Evolutionary conservation across 495 filamentous ascomycete species (phyloP).

Genomic region (Tuber microsphaerosporum): DNA sequence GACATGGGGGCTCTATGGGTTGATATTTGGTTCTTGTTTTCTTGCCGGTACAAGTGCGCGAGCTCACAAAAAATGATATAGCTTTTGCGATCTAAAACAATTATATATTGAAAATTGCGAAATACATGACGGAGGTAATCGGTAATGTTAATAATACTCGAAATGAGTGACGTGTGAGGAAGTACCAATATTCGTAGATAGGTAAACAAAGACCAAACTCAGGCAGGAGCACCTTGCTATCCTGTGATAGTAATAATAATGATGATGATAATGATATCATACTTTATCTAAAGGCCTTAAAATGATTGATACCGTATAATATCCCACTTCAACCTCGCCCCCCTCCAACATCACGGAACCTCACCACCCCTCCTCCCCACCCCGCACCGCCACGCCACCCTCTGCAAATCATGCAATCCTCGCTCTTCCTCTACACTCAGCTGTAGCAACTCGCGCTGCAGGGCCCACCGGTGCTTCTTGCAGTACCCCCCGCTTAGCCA

Average conservation of each 20-base stretch:
- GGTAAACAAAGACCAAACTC: not conserved
- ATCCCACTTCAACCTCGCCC: not conserved
- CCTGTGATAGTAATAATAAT: not conserved
- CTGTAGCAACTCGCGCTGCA: not conserved
- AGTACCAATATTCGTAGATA: not conserved
- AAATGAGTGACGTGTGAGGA: not conserved
- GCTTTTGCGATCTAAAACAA: not conserved
- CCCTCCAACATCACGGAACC: too few relatives aligned
- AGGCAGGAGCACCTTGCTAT: not conserved
- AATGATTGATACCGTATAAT: not conserved
- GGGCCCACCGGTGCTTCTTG: not conserved
- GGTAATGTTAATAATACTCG: not conserved
- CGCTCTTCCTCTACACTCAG: not conserved
- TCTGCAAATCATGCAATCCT: not conserved
- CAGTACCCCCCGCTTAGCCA: not conserved
- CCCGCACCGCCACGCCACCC: not conserved
- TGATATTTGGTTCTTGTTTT: not conserved
- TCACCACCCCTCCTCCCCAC: not conserved
- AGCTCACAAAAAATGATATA: not conserved
- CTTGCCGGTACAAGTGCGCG: not conserved
- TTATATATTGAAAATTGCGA: not conserved
- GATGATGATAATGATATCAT: not conserved
- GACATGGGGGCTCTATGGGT: not conserved
- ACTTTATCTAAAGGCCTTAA: not conserved
- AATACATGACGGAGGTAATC: not conserved